These are phyloP conservation scores for Penicillium aurantiogriseum DNA, from an alignment of 2,329 filamentous ascomycete species.

Conservation along the genomic window DNA sequence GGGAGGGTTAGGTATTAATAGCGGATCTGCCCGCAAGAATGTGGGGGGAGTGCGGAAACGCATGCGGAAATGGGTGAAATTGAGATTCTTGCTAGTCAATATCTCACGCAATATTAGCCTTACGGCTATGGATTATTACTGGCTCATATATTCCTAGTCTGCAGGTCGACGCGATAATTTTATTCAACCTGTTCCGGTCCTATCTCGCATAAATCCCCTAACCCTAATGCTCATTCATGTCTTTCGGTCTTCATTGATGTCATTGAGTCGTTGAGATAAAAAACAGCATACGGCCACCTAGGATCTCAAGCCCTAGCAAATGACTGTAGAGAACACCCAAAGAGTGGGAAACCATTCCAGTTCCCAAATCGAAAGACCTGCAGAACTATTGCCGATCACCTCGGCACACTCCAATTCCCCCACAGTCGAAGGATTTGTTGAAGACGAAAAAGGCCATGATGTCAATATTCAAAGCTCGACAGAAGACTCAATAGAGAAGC, in stretches of 20 bases:
- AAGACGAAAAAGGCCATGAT: neutral
- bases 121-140: neutral
- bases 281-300: neutral
- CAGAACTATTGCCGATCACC: neutral
- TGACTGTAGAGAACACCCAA: neutral
- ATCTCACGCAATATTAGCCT: neutral
- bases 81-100: constrained; percentile 1
- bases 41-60: constrained; percentile 1
- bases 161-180: neutral
- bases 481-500: neutral
- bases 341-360: neutral
- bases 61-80: neutral
- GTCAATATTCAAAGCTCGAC: neutral
- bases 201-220: neutral
- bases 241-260: neutral
- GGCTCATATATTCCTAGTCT: neutral
- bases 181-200: neutral
- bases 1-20: neutral
- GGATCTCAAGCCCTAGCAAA: neutral
- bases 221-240: neutral
- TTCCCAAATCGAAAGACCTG: neutral
- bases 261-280: neutral
- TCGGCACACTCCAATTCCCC: neutral
- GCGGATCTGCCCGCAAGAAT: neutral
- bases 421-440: neutral